phyloP scores from a whole-genome alignment of 2,329 filamentous ascomycete genomes.

The Aspergillus phoenicis region DNA sequence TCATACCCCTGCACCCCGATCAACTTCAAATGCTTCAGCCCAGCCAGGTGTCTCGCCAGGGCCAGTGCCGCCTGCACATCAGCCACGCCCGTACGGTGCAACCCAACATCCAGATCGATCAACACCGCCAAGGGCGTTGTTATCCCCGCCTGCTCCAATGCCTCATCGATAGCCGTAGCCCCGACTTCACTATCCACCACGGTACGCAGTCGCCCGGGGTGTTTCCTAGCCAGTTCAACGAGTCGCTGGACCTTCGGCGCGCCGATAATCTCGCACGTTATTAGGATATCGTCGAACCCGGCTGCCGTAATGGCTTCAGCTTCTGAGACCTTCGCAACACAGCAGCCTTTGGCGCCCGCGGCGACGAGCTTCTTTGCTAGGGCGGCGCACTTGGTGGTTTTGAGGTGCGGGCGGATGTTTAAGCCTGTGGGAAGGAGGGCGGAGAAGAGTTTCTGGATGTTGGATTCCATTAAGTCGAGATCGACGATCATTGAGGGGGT shows the following conservation, averaged over 20 bases:
- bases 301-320: slow-evolving; percentile 47
- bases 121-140: slow-evolving; percentile 45
- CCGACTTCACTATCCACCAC: slow-evolving; percentile 54
- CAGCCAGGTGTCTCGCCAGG: slow-evolving; percentile 45
- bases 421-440: slow-evolving; percentile 51
- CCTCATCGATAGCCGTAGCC: slow-evolving; percentile 50
- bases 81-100: slow-evolving; percentile 54
- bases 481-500: slow-evolving; percentile 61
- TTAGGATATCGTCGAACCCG: slow-evolving; percentile 54
- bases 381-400: slow-evolving; percentile 55
- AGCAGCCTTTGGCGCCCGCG: slow-evolving; percentile 55
- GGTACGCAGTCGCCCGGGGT: slow-evolving; percentile 44
- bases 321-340: slow-evolving; percentile 56
- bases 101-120: slow-evolving; percentile 55
- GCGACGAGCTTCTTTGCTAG: slow-evolving; percentile 49
- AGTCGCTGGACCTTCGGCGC: slow-evolving; percentile 50
- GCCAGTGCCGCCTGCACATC: slow-evolving; percentile 44
- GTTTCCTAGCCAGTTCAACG: slow-evolving; percentile 47
- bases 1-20: slow-evolving; percentile 58
- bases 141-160: slow-evolving; percentile 41
- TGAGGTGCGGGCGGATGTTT: slow-evolving; percentile 55
- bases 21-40: slow-evolving; percentile 44
- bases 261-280: slow-evolving; percentile 56
- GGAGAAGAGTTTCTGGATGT: slow-evolving; percentile 52
- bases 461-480: slow-evolving; percentile 55